A percentile compares a stretch with the other conserved stretches of the same genome.
Conservation (phyloP, 129 eudicot genomes). For the Chrysanthemum seticuspe region DNA sequence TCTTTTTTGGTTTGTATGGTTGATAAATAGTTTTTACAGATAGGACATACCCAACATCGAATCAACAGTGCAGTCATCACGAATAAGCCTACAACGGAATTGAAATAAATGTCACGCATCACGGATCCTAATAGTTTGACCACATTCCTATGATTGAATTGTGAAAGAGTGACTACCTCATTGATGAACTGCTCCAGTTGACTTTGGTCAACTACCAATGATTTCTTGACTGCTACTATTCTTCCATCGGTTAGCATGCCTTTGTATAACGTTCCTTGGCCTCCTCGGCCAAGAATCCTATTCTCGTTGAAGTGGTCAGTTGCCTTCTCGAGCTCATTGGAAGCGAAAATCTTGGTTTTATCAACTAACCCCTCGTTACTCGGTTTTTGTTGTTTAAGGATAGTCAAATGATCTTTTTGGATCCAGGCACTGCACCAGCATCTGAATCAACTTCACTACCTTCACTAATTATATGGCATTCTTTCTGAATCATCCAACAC, state of each 20-base stretch:
- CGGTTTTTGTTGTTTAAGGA: slow-evolving; percentile 30
- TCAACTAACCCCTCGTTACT: slow-evolving; percentile 25
- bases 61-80: too few species aligned
- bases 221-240: slow-evolving; percentile 40
- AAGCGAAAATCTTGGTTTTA: slow-evolving; percentile 33
- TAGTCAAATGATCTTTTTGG: slow-evolving; percentile 19
- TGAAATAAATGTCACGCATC: too few species aligned
- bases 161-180: slow-evolving; percentile 40
- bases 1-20: too few species aligned
- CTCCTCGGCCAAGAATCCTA: slow-evolving; percentile 40
- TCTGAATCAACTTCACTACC: slow-evolving; percentile 29
- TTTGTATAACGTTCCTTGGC: slow-evolving; percentile 41
- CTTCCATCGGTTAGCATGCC: slow-evolving; percentile 42
- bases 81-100: too few species aligned
- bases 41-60: too few species aligned
- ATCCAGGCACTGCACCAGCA: slow-evolving; percentile 10
- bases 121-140: too few species aligned
- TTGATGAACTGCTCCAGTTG: slow-evolving; percentile 41
- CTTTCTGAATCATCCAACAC: slow-evolving; percentile 30
- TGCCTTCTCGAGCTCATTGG: slow-evolving; percentile 34
- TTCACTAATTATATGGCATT: slow-evolving; percentile 27
- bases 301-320: slow-evolving; percentile 34
- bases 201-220: slow-evolving; percentile 31
- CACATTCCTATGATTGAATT: slow-evolving; percentile 41
- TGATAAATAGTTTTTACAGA: too few species aligned